A percentile compares a stretch with the other conserved stretches of the same genome.
Conservation (phyloP, 2,329 filamentous ascomycete genomes). For the Bipolaris oryzae region DNA sequence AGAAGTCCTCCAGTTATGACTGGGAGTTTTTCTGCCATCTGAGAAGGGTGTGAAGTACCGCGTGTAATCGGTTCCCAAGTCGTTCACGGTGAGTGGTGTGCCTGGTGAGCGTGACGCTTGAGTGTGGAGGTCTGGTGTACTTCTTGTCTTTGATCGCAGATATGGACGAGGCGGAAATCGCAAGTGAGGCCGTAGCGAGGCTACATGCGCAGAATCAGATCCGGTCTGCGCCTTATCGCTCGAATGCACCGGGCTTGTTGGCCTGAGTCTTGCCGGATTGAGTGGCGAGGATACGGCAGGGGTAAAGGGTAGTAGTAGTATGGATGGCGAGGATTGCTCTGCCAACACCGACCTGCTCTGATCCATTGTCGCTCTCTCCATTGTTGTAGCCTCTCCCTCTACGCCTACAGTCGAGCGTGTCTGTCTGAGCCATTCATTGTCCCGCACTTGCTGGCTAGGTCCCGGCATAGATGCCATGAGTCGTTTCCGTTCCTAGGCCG, state of each 20-base stretch:
- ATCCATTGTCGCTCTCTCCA: slow-evolving; percentile 11
- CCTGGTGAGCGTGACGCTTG: slow-evolving; percentile 15
- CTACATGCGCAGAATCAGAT: slow-evolving; percentile 6
- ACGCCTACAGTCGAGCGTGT: slow-evolving; percentile 26
- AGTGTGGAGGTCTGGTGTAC: slow-evolving; percentile 26
- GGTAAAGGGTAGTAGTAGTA: slow-evolving; percentile 9
- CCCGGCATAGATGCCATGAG: slow-evolving; percentile 33
- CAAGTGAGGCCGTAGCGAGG: slow-evolving; percentile 7
- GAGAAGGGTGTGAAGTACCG: slow-evolving; percentile 46
- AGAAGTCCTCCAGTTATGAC: slow-evolving; percentile 31
- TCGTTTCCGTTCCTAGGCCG: slow-evolving; percentile 2
- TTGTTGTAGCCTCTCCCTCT: slow-evolving; percentile 27
- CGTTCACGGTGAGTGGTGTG: slow-evolving; percentile 35
- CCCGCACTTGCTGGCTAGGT: slow-evolving; percentile 15
- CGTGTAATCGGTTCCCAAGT: slow-evolving; percentile 45
- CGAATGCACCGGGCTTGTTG: slow-evolving; percentile 1
- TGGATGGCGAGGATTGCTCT: slow-evolving; percentile 7
- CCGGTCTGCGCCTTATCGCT: slow-evolving; percentile 16
- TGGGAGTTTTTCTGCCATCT: slow-evolving; percentile 28
- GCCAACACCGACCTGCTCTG: slow-evolving; percentile 6
- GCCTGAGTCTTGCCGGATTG: slow-evolving; percentile 10
- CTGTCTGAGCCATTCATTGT: slow-evolving; percentile 31
- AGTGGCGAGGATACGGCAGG: slow-evolving; percentile 18
- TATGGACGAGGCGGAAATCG: slow-evolving; percentile 23
- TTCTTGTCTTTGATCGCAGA: slow-evolving; percentile 17